A percentile compares a stretch with the other conserved stretches of the same genome.
phyloP scores from a whole-genome alignment of 306 rosid species.

The Fragaria iinumae region DNA sequence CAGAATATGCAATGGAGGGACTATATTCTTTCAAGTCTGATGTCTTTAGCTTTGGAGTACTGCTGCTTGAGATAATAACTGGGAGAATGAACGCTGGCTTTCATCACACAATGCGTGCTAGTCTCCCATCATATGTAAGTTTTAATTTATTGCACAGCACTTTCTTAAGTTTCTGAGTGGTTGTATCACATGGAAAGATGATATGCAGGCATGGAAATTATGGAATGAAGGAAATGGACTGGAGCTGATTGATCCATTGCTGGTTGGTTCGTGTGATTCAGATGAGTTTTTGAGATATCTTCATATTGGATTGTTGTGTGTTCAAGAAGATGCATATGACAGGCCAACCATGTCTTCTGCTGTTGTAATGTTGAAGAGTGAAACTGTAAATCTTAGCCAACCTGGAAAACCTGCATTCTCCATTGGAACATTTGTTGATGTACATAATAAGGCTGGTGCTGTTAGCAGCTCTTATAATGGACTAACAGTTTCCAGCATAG shows the following conservation, averaged over 20 bases:
- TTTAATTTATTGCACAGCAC: not conserved
- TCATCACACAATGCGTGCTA: not conserved
- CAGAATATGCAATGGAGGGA: conserved; percentile 45
- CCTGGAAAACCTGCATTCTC: conserved; percentile 16
- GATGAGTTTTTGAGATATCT: conserved; percentile 22
- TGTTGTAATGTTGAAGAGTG: conserved; percentile 20
- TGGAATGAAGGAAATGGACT: conserved; percentile 37
- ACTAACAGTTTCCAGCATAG: conserved; percentile 16
- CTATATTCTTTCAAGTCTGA: conserved; percentile 38
- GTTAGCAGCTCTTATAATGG: conserved; percentile 10
- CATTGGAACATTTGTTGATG: not conserved
- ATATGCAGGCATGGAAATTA: conserved; percentile 47
- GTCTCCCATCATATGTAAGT: conserved; percentile 19
- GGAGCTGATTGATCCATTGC: conserved; percentile 24
- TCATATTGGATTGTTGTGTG: conserved; percentile 31
- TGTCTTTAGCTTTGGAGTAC: conserved; percentile 50
- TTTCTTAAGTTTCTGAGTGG: not conserved
- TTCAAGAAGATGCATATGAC: conserved; percentile 28
- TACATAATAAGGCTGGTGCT: not conserved
- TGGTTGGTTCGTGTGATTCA: not conserved
- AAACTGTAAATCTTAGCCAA: conserved; percentile 5
- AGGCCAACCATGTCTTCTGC: conserved; percentile 34
- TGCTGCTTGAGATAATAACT: conserved; percentile 44
- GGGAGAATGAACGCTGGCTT: conserved; percentile 31
- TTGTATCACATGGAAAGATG: not conserved